Evolutionary conservation across 2,329 filamentous ascomycete species (phyloP), one percentile per base, ranked within the genome.

Genomic region (Fusarium buxicola): DNA sequence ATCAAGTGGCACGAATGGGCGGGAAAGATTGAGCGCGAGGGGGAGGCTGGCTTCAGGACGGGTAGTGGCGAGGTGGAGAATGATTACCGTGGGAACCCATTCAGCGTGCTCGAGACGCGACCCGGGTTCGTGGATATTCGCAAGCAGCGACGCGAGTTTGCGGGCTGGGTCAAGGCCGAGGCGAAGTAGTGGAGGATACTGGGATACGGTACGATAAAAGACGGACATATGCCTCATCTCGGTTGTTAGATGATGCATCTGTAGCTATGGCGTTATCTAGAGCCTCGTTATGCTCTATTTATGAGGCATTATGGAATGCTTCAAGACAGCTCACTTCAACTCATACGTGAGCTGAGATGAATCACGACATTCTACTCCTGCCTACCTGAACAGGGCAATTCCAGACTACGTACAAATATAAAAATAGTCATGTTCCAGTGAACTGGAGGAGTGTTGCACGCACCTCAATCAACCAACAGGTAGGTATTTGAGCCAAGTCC

Each of bases 81-180:
- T 74, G 86, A 89, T 60, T 90, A 84, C 63, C 78, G 85, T 11
- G 90, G 90, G 13, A 97, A 96, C 73, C 92, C 94, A 7, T 98
- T 94, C 75, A 83, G 81, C 45, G 82, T 86, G 40, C 76, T 97
- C 58, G 94, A 98, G 78, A 89, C 91, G 58, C 82, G 95, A 66
- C 87, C 89, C 41, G 89, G 92, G 2, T 99, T 98, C 72, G 85
- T 92, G 79, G 92, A 99, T 78, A 92, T 98, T 63, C 88, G 92
- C 76, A 90, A 88, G 75, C 84, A 93, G 78, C 85, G 91, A 72
- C 88, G 84, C 73, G 91, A 94, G 58, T 97, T 96, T 80, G 84
- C 86, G 13, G 84, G 89, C 61, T 96, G 92, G 92, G 84, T 88
- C 30, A 83, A 83, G 71, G 73, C 65, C 6, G 62, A 58, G 13